Evolutionary conservation across 768 basidiomycete species (phyloP), one percentile per base, ranked within the genome.

Genomic region (Dacryopinax primogenitus): DNA sequence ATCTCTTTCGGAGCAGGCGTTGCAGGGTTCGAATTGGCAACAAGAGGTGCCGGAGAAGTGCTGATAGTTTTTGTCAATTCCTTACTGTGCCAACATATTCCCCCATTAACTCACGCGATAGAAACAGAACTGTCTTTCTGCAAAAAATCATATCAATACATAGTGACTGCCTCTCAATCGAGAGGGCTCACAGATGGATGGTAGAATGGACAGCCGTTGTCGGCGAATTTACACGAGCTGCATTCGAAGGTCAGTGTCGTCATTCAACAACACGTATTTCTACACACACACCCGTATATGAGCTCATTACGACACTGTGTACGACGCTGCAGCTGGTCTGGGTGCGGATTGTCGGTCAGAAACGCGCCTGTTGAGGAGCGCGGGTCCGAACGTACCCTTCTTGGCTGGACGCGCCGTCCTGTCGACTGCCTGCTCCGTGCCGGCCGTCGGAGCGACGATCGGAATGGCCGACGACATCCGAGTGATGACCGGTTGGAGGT

Each of bases 251-350:
- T 68, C 66, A 63, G 67, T 62, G 63, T 67, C 69, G 30, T 4
- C 28, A 32, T 47, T 30, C 28, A 33, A 65, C 7, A 37, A n/a
- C 33, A 39, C 65, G 62, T 63, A 16, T 64, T 63, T 44, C 36
- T 67, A 62, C 32, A 61, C 37, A 9, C 9, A 45, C 35, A 93
- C 92, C 93, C 92, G 73, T 93, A 88, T 68, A 95, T 93, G 74
- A 88, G 78, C 63, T 93, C 84, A 78, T 96, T 95, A 72, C 89
- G 85, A 76, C 92, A 96, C 71, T 92, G 87, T 63, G 87, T 86
- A 85, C 58, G 62, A 3, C 36, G 58, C n/a, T n/a, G 63, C 13
- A 7, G 26, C 37, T 66, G 62, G 21, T 63, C 35, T 63, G 18
- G 26, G 32, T 30, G 51, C 21, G 51, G 51, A 58, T 58, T 58